Evolutionary conservation across 345 rosid species (phyloP), one percentile per base, ranked within the genome.

Genomic region (Toxicodendron radicans): DNA sequence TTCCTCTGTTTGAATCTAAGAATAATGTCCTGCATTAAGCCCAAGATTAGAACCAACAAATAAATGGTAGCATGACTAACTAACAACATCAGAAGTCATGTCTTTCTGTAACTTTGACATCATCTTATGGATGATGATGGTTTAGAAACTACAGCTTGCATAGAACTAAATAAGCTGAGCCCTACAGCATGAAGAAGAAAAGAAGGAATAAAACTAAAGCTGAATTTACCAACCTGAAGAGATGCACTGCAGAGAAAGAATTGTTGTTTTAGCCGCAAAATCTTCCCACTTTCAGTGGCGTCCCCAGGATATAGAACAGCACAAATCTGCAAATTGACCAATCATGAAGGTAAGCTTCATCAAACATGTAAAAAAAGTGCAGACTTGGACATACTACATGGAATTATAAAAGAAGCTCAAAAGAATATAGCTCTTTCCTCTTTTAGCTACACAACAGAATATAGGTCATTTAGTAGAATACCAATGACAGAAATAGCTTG

Each of bases 241-340:
- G 99, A 95, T 23, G 99, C 99, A 82, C 95, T 90, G 84, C 97
- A 92, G 68, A 95, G 97, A 81, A 95, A 91, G 89, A 86, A 92
- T 78, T 95, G 99, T 62, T 92, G 97, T 84, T 95, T 95, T 83
- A 95, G 85, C 68, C 99, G 90, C 79, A 95, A 82, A 72, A 95
- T 91, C 88, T 95, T 95, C 73, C 99, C 99, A 52, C 76, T 78
- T 82, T 92, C 99, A n/a, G 97, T 91, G 62, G 98, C 94, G 90
- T 95, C 99, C 58, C 99, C 98, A 66, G 98, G 99, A 84, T 95
- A 95, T 67, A 92, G 85, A 70, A 95, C 90, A 75, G 99, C 94
- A 83, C 98, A 95, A 27, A 95, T 95, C 99, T 91, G 86, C 80
- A 79, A 2, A 72, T 59, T 45, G 51, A 71, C 32, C 76, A 57